Evolutionary conservation across 495 filamentous ascomycete species (phyloP), one percentile per base, ranked within the genome.

Genomic region (Oleoguttula mirabilis): DNA sequence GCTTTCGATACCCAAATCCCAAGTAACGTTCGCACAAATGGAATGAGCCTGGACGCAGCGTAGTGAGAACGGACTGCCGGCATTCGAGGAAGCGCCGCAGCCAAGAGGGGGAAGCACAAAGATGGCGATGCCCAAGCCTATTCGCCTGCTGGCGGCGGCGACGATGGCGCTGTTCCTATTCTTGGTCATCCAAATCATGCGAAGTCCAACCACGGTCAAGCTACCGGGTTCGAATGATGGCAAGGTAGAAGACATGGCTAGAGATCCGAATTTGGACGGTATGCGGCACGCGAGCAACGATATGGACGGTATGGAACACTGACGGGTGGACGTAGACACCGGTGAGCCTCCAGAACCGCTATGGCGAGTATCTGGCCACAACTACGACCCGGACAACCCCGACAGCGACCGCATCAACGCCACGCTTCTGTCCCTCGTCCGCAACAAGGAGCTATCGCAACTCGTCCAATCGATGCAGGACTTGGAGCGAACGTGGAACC

Each of bases 401-500:
- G 73, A 87, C 45, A 80, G 83, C 41, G 72, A 76, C 39, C 82
- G 90, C 48, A 88, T 88, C 59, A 86, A 88, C 60, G 92, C 92
- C 38, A 94, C 92, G 7, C 71, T 99, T 40, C 73, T 99, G 48
- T 76, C 84, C n/a, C 71, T 99, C 16, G 92, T 96, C 28, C 78
- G 92, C 38, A 96, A 99, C 54, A 75, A 80, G 51, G 92, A 99
- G 65, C 56, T 95, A 7, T 60, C 76, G 19, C 83, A 80, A 11
- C 79, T 96, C 70, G 60, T 99, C 20, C 73, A 77, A 52, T 78
- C 83, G 4, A 99, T 99, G 80, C 63, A 64, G 31, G 88, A 96
- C 58, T 68, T 96, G 38, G 92, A 99, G 63, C 65, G 84, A 47
- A 95, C 88, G 6, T 99, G 86, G 84, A 99, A 99, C 59, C 70